Conservation (phyloP, 202 grass and related monocot genomes). For the Bolboschoenoplectus hybrid region DNA sequence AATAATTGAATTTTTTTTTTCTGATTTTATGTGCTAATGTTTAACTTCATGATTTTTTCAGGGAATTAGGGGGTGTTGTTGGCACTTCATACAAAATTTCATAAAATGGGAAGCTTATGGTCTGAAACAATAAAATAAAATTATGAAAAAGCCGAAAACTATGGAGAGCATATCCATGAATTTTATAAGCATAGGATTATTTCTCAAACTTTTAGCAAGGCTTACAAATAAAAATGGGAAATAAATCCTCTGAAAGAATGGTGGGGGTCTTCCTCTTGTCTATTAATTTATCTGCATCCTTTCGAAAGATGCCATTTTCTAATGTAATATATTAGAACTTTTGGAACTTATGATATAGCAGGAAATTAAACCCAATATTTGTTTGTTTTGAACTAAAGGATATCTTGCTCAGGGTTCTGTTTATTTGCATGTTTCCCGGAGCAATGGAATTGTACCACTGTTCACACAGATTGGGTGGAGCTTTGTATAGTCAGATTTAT, state of each 20-base stretch:
- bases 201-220: neutral
- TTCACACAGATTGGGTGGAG: no score
- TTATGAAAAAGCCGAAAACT: neutral
- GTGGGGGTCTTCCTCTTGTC: neutral
- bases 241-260: neutral
- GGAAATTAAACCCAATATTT: neutral
- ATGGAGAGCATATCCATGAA: neutral
- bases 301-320: neutral
- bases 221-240: conserved; percentile 10
- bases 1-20: neutral
- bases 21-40: conserved; percentile 12
- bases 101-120: neutral
- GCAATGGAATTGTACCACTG: neutral
- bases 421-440: neutral
- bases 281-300: neutral
- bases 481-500: neutral
- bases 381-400: neutral
- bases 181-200: neutral
- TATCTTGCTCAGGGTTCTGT: neutral
- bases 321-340: neutral
- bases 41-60: conserved; percentile 19
- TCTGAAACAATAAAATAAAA: neutral
- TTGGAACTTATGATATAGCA: neutral
- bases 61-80: neutral
- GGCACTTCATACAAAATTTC: neutral